Base-by-base conservation (phyloP, 108 stramenopile genomes). In the Bacterosira constricta region DNA sequence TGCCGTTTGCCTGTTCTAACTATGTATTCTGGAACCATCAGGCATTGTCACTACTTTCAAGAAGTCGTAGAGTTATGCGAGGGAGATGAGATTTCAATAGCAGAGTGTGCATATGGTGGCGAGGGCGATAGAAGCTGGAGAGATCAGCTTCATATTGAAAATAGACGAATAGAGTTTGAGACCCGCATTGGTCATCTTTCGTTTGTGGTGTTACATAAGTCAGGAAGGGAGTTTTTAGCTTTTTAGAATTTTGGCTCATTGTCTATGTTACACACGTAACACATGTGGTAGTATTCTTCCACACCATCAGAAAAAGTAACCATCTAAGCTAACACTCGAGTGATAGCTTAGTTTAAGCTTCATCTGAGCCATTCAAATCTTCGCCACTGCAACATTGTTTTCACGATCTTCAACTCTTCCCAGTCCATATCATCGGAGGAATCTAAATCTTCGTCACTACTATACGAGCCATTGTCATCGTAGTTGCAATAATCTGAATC, bases 31-130 rank as follows among this genome's bases (percentile, higher is more conserved):
- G 51, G 51, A 30, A 30, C 15, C 29, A 13, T 52, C 13, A 56
- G 77, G 18, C 77, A 78, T 59, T 78, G 77, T 41, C 77, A 78
- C 59, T 78, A 78, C 55, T 78, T 78, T 25, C 77, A 78, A 78
- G 77, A 78, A 69, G 53, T 78, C 35, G 49, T 78, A 21, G 57
- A 78, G 26, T 57, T 78, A 46, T 30, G 36, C 0, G 62, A 69
- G 56, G 69, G 66, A 23, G 77, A 78, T 52, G 77, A 78, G 34
- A 70, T 78, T 9, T 39, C 69, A 10, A 69, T 78, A 25, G 77
- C 69, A 21, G 69, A 68, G 12, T 78, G 77, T 52, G 77, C 68
- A 21, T 78, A 64, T 36, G 69, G 60, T 17, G 67, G 61, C n/a
- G 73, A 65, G 26, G 63, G 56, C n/a, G 61, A 58, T 29, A 41